Conservation (phyloP, 164 flowering plant genomes). For the Nymphaea colorata region DNA sequence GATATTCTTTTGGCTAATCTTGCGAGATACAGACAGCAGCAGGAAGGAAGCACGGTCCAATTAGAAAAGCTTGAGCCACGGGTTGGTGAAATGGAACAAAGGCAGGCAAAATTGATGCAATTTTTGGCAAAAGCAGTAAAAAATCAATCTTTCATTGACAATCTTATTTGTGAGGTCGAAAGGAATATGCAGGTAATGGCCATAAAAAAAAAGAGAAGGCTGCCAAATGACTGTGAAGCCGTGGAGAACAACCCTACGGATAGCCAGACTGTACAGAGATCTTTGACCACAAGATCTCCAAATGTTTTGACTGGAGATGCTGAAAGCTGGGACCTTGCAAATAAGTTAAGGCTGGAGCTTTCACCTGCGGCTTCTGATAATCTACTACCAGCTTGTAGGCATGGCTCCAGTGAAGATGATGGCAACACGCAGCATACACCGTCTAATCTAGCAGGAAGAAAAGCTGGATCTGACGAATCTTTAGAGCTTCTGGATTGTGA, state of each 20-base stretch:
- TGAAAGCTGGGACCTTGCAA: constrained; percentile 50
- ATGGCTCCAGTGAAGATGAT: constrained; percentile 71
- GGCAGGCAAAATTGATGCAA: constrained; percentile 46
- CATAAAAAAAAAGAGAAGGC: constrained; percentile 63
- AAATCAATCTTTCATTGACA: constrained; percentile 53
- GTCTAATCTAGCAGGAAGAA: constrained; percentile 32
- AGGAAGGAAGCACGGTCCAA: constrained; percentile 38
- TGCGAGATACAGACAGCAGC: constrained; percentile 36
- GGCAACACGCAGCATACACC: constrained; percentile 30
- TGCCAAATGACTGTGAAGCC: constrained; percentile 34
- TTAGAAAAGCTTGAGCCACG: constrained; percentile 40
- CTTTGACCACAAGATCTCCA: constrained; percentile 9
- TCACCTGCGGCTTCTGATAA: constrained; percentile 80
- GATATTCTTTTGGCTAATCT: constrained; percentile 36
- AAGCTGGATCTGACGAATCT: constrained; percentile 29
- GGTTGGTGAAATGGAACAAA: constrained; percentile 49
- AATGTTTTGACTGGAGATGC: constrained; percentile 28
- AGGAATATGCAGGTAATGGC: constrained; percentile 51
- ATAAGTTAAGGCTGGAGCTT: constrained; percentile 61
- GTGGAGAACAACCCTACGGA: constrained; percentile 39
- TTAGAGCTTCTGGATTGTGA: constrained; percentile 72
- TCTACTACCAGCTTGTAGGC: constrained; percentile 58
- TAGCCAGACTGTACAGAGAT: constrained; percentile 21
- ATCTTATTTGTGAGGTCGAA: constrained; percentile 46
- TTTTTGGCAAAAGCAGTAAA: constrained; percentile 47